These are phyloP conservation scores for Kwoniella heveanensis DNA, from an alignment of 768 basidiomycete species.

Conservation along the genomic window DNA sequence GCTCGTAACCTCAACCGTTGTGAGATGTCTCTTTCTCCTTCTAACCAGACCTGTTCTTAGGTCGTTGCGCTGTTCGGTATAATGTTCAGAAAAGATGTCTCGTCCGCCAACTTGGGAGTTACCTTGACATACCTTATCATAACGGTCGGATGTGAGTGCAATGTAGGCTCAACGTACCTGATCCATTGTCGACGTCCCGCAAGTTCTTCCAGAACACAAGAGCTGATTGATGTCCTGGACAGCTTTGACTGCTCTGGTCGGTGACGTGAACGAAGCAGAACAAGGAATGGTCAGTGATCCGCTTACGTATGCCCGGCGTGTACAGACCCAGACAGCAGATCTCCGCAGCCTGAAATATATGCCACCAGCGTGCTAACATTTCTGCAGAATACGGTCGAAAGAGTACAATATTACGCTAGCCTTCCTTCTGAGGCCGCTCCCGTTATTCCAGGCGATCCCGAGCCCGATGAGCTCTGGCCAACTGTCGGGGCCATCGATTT, in stretches of 20 bases:
- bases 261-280: background rate
- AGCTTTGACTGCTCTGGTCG: slow-evolving; percentile 2
- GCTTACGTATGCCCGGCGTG: too few species aligned
- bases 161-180: background rate
- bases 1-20: too few species aligned
- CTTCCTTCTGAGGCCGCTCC: slow-evolving; percentile 72
- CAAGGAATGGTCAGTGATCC: slow-evolving; percentile 4
- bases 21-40: too few species aligned
- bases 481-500: slow-evolving; percentile 72
- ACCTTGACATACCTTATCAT: slow-evolving; percentile 47
- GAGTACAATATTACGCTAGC: slow-evolving; percentile 72
- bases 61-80: slow-evolving; percentile 72
- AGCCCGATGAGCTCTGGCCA: slow-evolving; percentile 68
- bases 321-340: too few species aligned
- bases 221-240: background rate
- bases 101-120: slow-evolving; percentile 67
- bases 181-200: too few species aligned
- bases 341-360: too few species aligned
- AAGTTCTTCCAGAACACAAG: too few species aligned
- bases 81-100: slow-evolving; percentile 63
- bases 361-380: too few species aligned
- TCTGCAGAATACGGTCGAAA: slow-evolving; percentile 73
- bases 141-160: slow-evolving; percentile 6
- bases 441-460: slow-evolving; percentile 58
- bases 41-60: slow-evolving; percentile 1